These are phyloP conservation scores for Singerocomus inundabilis DNA, from an alignment of 1,284 basidiomycete genomes.

Conservation along the genomic window DNA sequence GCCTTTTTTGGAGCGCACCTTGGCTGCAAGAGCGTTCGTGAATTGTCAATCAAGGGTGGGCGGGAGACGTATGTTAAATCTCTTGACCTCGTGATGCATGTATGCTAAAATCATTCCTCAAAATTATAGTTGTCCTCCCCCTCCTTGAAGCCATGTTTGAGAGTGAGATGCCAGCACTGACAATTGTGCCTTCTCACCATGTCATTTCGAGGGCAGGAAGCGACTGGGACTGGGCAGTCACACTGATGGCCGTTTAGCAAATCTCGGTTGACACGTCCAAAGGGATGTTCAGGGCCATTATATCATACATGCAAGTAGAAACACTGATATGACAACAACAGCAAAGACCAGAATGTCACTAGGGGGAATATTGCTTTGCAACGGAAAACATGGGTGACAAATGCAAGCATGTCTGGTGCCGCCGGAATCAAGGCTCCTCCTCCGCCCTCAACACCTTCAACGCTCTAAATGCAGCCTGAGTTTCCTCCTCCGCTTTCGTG, in stretches of 20 bases:
- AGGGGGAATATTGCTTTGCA: conserved; percentile 7
- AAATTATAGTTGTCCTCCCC: conserved; percentile 14
- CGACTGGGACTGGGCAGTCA: conserved; percentile 62
- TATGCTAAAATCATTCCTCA: conserved; percentile 1
- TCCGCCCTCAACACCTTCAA: conserved; percentile 71
- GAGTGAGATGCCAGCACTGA: conserved; percentile 42
- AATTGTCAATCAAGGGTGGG: conserved; percentile 3
- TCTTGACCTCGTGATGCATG: not conserved
- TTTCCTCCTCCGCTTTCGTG: conserved; percentile 86
- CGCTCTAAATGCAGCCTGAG: conserved; percentile 76
- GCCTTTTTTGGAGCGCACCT: conserved; percentile 23
- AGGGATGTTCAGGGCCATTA: not conserved
- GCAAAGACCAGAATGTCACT: not conserved
- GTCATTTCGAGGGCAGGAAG: conserved; percentile 41
- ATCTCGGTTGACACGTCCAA: not conserved
- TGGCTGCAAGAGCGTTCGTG: conserved; percentile 29
- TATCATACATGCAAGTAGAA: conserved; percentile 8
- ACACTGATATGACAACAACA: conserved; percentile 1
- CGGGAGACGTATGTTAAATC: conserved; percentile 17
- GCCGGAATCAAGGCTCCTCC: conserved; percentile 40
- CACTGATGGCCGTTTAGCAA: conserved; percentile 32
- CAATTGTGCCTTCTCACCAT: conserved; percentile 51
- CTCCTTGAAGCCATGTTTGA: conserved; percentile 22
- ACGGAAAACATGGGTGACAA: not conserved
- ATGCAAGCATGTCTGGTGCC: conserved; percentile 13